Percentiles rank a stretch among this genome's conserved stretches.
Evolutionary conservation across 2,329 filamentous ascomycete genomes (phyloP).

Genomic region (Cyphellophora europaea): DNA sequence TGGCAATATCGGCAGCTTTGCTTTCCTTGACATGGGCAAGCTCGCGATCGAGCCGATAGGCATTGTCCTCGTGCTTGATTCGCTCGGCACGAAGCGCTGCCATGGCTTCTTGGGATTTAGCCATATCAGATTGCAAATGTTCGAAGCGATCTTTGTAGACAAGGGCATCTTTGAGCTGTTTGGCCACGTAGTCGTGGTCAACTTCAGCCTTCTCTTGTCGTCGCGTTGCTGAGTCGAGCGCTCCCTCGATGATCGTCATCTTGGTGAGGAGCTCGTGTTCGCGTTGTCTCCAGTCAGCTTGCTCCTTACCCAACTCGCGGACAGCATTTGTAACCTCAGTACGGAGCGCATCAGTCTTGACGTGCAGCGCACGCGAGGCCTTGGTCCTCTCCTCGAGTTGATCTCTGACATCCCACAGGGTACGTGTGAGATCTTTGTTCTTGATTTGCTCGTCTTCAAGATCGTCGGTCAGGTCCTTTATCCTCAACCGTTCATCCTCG

Average conservation of each 20-base stretch:
- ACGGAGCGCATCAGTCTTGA: slow-evolving; percentile 76
- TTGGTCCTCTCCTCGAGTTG: slow-evolving; percentile 81
- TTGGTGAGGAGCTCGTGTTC: slow-evolving; percentile 48
- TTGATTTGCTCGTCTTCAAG: slow-evolving; percentile 39
- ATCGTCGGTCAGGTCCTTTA: slow-evolving; percentile 3
- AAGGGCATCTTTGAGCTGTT: slow-evolving; percentile 66
- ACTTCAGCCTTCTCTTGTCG: slow-evolving; percentile 51
- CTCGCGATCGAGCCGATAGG: slow-evolving; percentile 66
- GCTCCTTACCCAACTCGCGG: slow-evolving; percentile 73
- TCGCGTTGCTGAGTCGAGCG: slow-evolving; percentile 60
- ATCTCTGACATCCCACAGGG: slow-evolving; percentile 43
- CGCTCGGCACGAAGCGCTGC: slow-evolving; percentile 45
- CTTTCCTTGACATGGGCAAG: slow-evolving; percentile 75
- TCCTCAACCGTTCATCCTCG: slow-evolving; percentile 24
- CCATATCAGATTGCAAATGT: slow-evolving; percentile 47
- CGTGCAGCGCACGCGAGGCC: slow-evolving; percentile 72
- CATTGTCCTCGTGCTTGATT: slow-evolving; percentile 60
- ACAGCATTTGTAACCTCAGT: slow-evolving; percentile 75
- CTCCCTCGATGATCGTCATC: slow-evolving; percentile 45
- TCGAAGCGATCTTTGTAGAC: slow-evolving; percentile 74
- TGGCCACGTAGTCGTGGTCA: slow-evolving; percentile 52
- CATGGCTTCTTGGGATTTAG: slow-evolving; percentile 52
- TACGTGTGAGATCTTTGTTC: slow-evolving; percentile 56
- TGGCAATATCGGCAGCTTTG: slow-evolving; percentile 69
- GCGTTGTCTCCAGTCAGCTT: slow-evolving; percentile 63